Conservation (phyloP, 2,329 filamentous ascomycete species). For the Cercospora zeina region DNA sequence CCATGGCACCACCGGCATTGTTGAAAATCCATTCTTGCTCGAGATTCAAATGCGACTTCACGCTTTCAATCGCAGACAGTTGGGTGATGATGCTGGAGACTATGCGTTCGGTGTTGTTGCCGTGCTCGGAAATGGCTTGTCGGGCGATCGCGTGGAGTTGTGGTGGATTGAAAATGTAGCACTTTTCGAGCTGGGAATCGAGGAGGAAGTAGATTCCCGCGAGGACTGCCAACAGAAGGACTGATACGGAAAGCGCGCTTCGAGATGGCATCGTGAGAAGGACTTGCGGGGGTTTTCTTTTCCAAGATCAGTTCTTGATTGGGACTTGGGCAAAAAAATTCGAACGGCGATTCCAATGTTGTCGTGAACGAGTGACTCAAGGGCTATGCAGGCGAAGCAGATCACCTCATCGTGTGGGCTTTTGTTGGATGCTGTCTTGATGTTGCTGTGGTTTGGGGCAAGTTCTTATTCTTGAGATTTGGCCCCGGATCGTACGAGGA, state of each 20-base stretch:
- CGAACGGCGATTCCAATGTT: neutral
- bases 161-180: conserved; percentile 74
- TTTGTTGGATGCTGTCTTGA: neutral
- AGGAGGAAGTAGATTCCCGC: conserved; percentile 57
- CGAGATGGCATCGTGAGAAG: conserved; percentile 8
- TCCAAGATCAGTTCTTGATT: neutral
- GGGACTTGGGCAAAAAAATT: no score
- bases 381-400: neutral
- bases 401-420: neutral
- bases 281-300: neutral
- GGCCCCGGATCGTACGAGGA: conserved; percentile 1
- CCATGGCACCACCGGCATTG: conserved; percentile 89
- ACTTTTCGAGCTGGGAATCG: conserved; percentile 54
- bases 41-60: conserved; percentile 57
- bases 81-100: conserved; percentile 70
- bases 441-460: neutral
- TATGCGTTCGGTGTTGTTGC: conserved; percentile 71
- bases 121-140: conserved; percentile 66
- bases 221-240: conserved; percentile 58
- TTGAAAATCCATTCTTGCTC: conserved; percentile 87
- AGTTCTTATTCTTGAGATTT: neutral
- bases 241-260: conserved; percentile 50
- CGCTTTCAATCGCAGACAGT: conserved; percentile 55
- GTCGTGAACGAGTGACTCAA: neutral
- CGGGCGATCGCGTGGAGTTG: conserved; percentile 69